A percentile compares a stretch with the other conserved stretches of the same genome.
Conservation (phyloP, 441 rosid species). For the Corymbia calophylla region DNA sequence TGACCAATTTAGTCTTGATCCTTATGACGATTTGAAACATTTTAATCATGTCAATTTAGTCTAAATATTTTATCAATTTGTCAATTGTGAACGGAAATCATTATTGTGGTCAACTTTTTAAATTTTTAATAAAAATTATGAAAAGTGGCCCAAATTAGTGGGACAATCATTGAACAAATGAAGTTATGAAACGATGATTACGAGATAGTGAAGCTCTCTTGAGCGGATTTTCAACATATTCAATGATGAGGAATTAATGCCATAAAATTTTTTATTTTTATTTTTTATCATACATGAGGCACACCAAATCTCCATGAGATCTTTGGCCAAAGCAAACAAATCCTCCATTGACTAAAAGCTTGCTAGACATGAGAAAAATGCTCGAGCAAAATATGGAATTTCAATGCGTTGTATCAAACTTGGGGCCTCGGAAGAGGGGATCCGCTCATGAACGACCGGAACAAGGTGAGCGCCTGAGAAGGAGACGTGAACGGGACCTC, state of each 20-base stretch:
- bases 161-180: too few species aligned
- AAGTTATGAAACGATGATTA: too few species aligned
- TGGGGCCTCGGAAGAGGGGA: constrained; percentile 10
- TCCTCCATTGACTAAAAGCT: not conserved
- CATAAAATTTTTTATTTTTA: not conserved
- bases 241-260: too few species aligned
- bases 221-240: too few species aligned
- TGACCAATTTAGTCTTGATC: too few species aligned
- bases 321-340: not conserved
- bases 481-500: constrained; percentile 26
- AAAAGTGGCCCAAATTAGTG: too few species aligned
- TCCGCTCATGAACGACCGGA: constrained; percentile 17
- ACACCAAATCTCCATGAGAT: not conserved
- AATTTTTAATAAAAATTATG: too few species aligned
- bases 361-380: not conserved
- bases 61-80: too few species aligned
- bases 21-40: too few species aligned
- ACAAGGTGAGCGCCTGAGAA: constrained; percentile 23
- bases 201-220: too few species aligned
- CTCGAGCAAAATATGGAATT: not conserved
- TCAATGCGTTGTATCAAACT: not conserved
- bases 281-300: not conserved
- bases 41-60: too few species aligned
- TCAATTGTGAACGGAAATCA: not conserved
- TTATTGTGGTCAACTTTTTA: too few species aligned